A percentile compares a stretch with the other conserved stretches of the same genome.
phyloP scores from a whole-genome alignment of 2,329 filamentous ascomycete genomes.

The Colletotrichum magnum region DNA sequence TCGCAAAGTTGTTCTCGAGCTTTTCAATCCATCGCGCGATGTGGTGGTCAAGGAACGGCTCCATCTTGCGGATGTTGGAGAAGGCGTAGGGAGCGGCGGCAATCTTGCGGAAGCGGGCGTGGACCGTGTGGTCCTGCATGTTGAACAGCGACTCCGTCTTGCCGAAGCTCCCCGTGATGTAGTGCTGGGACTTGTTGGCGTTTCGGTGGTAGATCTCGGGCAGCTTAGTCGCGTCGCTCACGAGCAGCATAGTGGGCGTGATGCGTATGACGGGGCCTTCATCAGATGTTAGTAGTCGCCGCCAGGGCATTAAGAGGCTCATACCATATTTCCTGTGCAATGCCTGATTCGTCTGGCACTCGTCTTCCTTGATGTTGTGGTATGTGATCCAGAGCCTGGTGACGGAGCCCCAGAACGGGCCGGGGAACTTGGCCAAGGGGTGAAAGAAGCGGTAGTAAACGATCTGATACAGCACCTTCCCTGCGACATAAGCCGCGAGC shows the following conservation, averaged over 20 bases:
- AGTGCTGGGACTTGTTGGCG: slow-evolving; percentile 70
- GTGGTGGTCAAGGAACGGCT: slow-evolving; percentile 66
- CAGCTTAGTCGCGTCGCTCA: slow-evolving; percentile 67
- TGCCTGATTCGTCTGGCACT: slow-evolving; percentile 56
- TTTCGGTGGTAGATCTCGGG: slow-evolving; percentile 69
- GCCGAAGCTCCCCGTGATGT: slow-evolving; percentile 71
- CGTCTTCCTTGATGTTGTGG: slow-evolving; percentile 63
- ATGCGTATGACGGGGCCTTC: slow-evolving; percentile 67
- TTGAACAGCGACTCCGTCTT: slow-evolving; percentile 70
- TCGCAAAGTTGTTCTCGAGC: slow-evolving; percentile 62
- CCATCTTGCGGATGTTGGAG: slow-evolving; percentile 71
- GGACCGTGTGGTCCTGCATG: slow-evolving; percentile 65
- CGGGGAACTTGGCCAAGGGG: slow-evolving; percentile 65
- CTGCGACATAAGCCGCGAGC: slow-evolving; percentile 49
- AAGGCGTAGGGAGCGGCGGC: slow-evolving; percentile 69
- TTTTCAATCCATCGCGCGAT: slow-evolving; percentile 65
- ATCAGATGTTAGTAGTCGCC: background rate
- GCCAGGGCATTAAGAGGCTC: background rate
- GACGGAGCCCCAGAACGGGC: slow-evolving; percentile 67
- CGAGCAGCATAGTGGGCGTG: slow-evolving; percentile 66
- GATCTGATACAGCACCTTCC: slow-evolving; percentile 58
- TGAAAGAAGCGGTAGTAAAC: slow-evolving; percentile 67
- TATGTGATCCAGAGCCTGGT: slow-evolving; percentile 69
- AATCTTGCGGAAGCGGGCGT: slow-evolving; percentile 67
- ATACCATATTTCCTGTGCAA: slow-evolving; percentile 65